Evolutionary conservation across 257 asterid genomes (phyloP), one percentile per base, ranked within the genome.

Genomic region (Sherardia arvensis): DNA sequence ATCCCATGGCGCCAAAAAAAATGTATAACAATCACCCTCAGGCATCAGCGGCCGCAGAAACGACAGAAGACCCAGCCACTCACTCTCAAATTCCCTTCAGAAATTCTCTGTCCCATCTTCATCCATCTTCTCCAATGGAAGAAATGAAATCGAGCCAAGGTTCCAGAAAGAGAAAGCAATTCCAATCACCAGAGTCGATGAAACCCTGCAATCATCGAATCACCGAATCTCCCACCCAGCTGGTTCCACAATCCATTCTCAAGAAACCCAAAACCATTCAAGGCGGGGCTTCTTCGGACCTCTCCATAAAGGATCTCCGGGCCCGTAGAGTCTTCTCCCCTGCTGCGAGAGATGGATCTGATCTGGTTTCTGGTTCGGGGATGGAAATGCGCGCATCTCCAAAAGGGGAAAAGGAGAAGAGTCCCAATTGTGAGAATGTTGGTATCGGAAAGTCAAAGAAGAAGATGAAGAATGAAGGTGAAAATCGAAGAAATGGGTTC

Each of bases 221-320:
- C 66, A 28, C 26, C 12, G 3, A 27, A 25, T 38, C 59, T 8
- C 61, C 32, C 26, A 11, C 56, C 51, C 65, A 48, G 55, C 20
- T 25, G 47, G 51, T 29, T 36, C 27, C n/a, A 11, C 27, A 62
- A 9, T 65, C 69, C 4, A 28, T 60, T 34, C 51, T 69, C 53
- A 34, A 53, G 30, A 57, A 71, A 29, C 69, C 72, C 55, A 67
- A 53, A 22, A 36, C 48, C 8, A 32, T 59, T 33, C 18, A 57
- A 53, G 62, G 53, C 45, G 76, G 54, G 26, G 65, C 71, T 49
- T 72, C 60, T 33, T 59, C 59, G 56, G 72, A 7, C 49, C 59
- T 74, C 67, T 54, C 77, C 1, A 47, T 79, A 7, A 82, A 79
- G 70, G 84, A 80, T 80, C 86, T 80, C 56, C 79, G 83, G 33